Base-by-base conservation (phyloP, 306 rosid species). In the Lupinus albus region DNA sequence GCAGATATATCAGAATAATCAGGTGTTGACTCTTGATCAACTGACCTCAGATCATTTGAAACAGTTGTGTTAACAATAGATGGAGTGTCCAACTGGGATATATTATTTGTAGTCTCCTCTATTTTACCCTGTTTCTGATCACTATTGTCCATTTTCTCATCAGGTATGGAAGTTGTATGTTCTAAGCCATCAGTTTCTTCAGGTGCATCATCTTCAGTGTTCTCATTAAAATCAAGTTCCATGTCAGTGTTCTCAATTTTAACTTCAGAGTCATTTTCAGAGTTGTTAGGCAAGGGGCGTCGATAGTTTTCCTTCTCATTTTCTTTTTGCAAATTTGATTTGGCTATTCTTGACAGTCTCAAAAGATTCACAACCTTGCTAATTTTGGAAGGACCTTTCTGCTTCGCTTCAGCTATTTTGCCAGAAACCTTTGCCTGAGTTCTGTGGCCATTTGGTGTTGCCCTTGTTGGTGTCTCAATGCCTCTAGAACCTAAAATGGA, bases 291-390 rank as follows among this genome's bases (percentile, higher is more conserved):
- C 82, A 93, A 18, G 56, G 86, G 96, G 67, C 99, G 89, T 57
- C 99, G 78, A 56, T 90, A 93, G 72, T 93, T 93, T 81, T 93
- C 99, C 85, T 93, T 93, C 80, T 93, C 99, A 78, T 93, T 93
- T 74, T 93, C 99, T 79, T 84, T 88, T 52, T 88, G 92, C 74
- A 93, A 81, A 78, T 90, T 93, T 76, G 80, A 58, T 78, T 88
- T 93, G 53, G 94, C 99, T 73, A 93, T 90, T 80, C 95, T 88
- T 61, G 99, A 93, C 72, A 93, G 78, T 72, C 99, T 88, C 77
- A 93, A 79, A 16, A 93, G 90, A 79, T 93, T 93, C 78, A 88
- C 86, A 41, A 82, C 88, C 82, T 83, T 85, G 28, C 75, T 61
- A 74, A 81, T 71, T 81, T 73, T 79, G 28, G 94, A 82, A 77